Base-by-base conservation (phyloP, 305 asterid genomes). In the Fraxinus floribunda region DNA sequence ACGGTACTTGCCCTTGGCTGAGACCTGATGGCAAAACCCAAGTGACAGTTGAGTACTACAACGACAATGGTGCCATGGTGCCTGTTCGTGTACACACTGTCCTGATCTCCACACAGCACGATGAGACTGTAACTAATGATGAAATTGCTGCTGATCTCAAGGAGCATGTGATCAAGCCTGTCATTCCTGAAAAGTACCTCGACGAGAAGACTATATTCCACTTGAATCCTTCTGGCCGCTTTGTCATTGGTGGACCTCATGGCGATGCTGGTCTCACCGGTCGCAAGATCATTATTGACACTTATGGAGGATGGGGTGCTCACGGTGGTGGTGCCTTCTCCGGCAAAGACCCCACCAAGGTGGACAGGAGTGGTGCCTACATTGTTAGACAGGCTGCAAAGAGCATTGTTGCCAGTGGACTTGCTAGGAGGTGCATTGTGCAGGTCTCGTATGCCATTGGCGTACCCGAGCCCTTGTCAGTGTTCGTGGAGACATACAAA, bases 241-340 rank as follows among this genome's bases (percentile, higher is more conserved):
- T 91, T 30, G 94, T 91, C 76, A 90, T 91, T 22, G 93, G 94
- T 29, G 94, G 93, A 30, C 95, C 95, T 34, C 92, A 91, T 30
- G 93, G 93, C 16, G 95, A 91, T 86, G 92, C 95, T 26, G 95
- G 95, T 70, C 92, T 90, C 6, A 91, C 95, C 0, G 95, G 95
- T 29, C 92, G 93, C 20, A 91, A 91, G 90, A 91, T 91, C 80
- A 91, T 91, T 15, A 90, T 91, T 0, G 93, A 91, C 74, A 91
- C 94, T 6, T 91, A 91, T 0, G 94, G 92, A 13, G 92, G 92
- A 32, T 90, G 91, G 92, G 92, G 92, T 55, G 92, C 92, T 76
- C 92, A 89, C 2, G 92, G 93, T 10, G 93, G 93, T 30, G 93
- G 93, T 85, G 93, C 93, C 9, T 90, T 90, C 85, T 90, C 92